Base-by-base conservation (phyloP, 148 eudicot genomes). In the Silene conica region DNA sequence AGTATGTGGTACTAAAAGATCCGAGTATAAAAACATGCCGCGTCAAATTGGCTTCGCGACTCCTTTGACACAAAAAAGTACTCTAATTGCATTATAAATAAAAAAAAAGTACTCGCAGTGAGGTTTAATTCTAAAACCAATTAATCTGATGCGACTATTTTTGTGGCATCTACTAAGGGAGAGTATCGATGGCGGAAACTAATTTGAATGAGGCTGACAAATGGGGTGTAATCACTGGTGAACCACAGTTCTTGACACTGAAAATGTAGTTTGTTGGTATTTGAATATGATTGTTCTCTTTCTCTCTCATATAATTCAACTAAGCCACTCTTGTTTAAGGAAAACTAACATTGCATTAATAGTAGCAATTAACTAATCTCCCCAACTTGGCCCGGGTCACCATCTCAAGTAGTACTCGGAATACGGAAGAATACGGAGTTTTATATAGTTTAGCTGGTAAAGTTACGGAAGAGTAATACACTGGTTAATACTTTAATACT, bases 221-320 rank as follows among this genome's bases (percentile, higher is more conserved):
- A 70, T 65, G 46, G 64, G 58, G 22, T 43, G 72, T 73, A 66
- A 58, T 46, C 63, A 79, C 73, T 68, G 55, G 63, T 54, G 74
- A 63, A n/a, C 45, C 74, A 71, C 79, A 71, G 78, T 52, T 70
- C 52, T 70, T 71, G 54, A 75, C 82, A 80, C 45, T 80, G 82
- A 80, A 75, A 75, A 71, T 48, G 72, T 64, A 34, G 72, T 64
- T 80, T 80, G 79, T 75, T 74, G 76, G 60, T 71, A 71, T 80
- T 28, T 71, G 82, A 72, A 58, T 26, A 43, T 71, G 79, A 70
- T 70, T 70, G 58, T 25, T 55, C 20, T 52, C 13, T 54, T 18
- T 65, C 63, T 20, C 13, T 60, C 60, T 70, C 69, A 38, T 66
- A 71, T 75, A 70, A 75, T 75, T 70, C 76, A 65, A 70, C 67